Evolutionary conservation across 192 early-diverging fungal species (phyloP).

Genomic region (Entomortierella beljakovae): DNA sequence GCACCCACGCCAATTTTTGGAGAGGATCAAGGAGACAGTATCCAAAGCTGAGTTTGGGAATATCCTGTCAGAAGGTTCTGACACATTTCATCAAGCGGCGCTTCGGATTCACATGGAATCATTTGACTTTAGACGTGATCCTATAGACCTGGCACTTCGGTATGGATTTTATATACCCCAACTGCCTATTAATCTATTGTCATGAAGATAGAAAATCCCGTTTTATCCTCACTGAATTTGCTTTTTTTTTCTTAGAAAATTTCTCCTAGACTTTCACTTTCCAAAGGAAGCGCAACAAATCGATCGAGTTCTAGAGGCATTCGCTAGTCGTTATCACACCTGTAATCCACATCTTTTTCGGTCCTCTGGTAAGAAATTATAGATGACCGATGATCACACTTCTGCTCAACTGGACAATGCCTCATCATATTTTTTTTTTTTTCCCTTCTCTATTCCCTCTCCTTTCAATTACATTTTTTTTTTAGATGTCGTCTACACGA

Average conservation of each 20-base stretch:
- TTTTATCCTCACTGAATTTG: constrained; percentile 1
- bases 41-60: constrained; percentile 65
- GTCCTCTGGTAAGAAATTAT: constrained; percentile 48
- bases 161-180: constrained; percentile 23
- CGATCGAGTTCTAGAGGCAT: constrained; percentile 80
- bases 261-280: constrained; percentile 77
- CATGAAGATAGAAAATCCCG: background rate
- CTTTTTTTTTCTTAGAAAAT: constrained; percentile 63
- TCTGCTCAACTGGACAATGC: background rate
- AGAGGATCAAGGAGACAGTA: constrained; percentile 57
- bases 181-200: background rate
- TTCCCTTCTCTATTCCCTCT: background rate
- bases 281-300: constrained; percentile 89
- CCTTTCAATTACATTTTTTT: background rate
- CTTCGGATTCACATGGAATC: constrained; percentile 69
- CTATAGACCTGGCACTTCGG: constrained; percentile 74
- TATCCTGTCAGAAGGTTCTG: constrained; percentile 63
- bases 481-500: constrained; percentile 76
- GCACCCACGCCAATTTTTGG: constrained; percentile 56
- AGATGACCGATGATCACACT: background rate
- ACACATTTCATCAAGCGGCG: constrained; percentile 66
- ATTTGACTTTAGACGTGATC: constrained; percentile 71
- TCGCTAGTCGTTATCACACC: constrained; percentile 76
- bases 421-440: constrained; percentile 5
- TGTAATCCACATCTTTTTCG: constrained; percentile 75